These are phyloP conservation scores for Heritiera fomes DNA, from an alignment of 345 rosid genomes.

Conservation along the genomic window DNA sequence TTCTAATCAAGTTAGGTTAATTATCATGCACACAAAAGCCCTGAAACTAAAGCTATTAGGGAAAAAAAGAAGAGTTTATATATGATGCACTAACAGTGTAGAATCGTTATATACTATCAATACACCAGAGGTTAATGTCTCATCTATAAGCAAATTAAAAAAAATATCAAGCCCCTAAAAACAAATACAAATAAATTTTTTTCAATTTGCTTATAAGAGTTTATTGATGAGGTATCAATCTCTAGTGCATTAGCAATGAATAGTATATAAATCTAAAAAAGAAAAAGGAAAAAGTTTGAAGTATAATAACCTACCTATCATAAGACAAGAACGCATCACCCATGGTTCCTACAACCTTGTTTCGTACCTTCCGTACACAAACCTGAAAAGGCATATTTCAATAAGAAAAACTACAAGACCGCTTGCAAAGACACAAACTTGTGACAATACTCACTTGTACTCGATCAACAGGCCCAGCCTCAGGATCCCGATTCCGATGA, in stretches of 20 bases:
- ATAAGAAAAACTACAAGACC: neutral
- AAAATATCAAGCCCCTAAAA: no score
- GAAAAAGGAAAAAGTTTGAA: neutral
- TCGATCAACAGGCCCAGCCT: slow-evolving; percentile 82
- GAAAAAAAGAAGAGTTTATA: neutral
- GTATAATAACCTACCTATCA: slow-evolving; percentile 55
- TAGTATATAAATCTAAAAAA: no score
- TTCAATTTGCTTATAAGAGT: no score
- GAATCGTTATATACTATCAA: no score
- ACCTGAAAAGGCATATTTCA: slow-evolving; percentile 47
- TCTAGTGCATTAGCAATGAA: no score
- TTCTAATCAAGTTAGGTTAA: no score
- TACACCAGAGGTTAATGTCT: no score
- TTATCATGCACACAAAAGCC: neutral
- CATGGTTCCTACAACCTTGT: slow-evolving; percentile 81
- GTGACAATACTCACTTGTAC: slow-evolving; percentile 61
- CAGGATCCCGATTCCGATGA: slow-evolving; percentile 88
- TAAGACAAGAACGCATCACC: slow-evolving; percentile 84
- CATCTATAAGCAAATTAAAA: no score
- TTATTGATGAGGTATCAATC: no score
- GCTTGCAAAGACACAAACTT: neutral
- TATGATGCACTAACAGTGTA: no score
- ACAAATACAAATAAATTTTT: no score
- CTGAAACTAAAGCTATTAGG: neutral
- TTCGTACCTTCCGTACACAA: slow-evolving; percentile 90